Evolutionary conservation across 2,329 filamentous ascomycete genomes (phyloP).

Genomic region (Colletotrichum sp.): DNA sequence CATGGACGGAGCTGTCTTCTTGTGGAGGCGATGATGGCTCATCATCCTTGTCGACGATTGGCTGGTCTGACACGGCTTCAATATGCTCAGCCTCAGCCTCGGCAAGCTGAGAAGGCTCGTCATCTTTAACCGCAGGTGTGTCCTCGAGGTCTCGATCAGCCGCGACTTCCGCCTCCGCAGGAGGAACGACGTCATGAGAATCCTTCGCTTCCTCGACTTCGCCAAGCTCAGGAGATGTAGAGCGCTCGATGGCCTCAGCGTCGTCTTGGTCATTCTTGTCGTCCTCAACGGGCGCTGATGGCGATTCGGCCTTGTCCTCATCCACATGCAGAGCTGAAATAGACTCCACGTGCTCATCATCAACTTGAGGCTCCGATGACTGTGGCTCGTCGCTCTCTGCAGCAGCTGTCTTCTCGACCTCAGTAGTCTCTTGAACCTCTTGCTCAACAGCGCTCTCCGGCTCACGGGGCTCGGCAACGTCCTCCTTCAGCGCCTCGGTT

Average conservation of each 20-base stretch:
- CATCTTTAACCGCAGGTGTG: background rate
- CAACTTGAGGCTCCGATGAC: background rate
- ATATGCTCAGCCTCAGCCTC: background rate
- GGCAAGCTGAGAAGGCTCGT: background rate
- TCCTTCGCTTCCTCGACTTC: background rate
- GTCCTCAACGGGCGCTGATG: background rate
- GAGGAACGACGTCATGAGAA: background rate
- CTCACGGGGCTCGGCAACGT: background rate
- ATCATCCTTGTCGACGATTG: background rate
- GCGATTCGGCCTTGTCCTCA: background rate
- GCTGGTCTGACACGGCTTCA: background rate
- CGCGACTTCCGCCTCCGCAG: background rate
- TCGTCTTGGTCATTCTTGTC: background rate
- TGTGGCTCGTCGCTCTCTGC: background rate
- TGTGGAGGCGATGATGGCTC: background rate
- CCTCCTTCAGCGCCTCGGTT: background rate
- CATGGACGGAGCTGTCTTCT: background rate
- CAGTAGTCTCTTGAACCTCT: background rate
- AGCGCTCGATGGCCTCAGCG: background rate
- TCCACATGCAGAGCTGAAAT: background rate
- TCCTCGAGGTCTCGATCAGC: background rate
- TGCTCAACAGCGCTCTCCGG: rapidly evolving
- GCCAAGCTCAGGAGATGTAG: background rate
- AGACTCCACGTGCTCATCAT: background rate
- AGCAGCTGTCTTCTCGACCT: background rate